These are phyloP conservation scores for Rehmannia glutinosa DNA, from an alignment of 257 asterid species.

Conservation along the genomic window DNA sequence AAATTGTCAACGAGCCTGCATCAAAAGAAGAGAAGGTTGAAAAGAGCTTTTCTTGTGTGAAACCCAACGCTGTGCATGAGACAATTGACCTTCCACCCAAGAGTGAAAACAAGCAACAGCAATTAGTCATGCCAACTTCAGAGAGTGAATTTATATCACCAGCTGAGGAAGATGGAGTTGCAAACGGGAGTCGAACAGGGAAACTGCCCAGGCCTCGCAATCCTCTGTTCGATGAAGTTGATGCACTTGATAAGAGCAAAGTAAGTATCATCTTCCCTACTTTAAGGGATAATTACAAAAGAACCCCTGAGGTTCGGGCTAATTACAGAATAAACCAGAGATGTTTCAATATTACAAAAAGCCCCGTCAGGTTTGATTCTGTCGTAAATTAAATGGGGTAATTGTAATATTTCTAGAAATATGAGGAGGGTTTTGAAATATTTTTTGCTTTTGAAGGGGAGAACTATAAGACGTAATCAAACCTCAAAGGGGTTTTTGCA, in stretches of 20 bases:
- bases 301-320: too few species aligned
- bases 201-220: conserved; percentile 60
- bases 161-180: conserved; percentile 41
- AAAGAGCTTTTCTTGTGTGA: conserved; percentile 24
- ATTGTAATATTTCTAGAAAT: too few species aligned
- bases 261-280: conserved; percentile 39
- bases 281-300: too few species aligned
- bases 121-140: conserved; percentile 18
- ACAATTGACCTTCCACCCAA: conserved; percentile 20
- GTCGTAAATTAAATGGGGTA: too few species aligned
- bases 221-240: conserved; percentile 70
- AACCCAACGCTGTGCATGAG: conserved; percentile 16
- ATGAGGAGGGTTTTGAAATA: too few species aligned
- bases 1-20: conserved; percentile 24
- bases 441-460: too few species aligned
- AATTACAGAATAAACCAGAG: too few species aligned
- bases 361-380: too few species aligned
- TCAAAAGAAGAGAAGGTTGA: conserved; percentile 28
- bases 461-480: too few species aligned
- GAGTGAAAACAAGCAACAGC: conserved; percentile 26
- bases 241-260: conserved; percentile 78
- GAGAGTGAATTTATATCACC: conserved; percentile 34
- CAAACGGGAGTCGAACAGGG: conserved; percentile 30
- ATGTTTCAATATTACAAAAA: too few species aligned
- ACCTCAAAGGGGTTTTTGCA: too few species aligned